Conservation (phyloP, 768 basidiomycete genomes). For the Kwoniella dejecticola region DNA sequence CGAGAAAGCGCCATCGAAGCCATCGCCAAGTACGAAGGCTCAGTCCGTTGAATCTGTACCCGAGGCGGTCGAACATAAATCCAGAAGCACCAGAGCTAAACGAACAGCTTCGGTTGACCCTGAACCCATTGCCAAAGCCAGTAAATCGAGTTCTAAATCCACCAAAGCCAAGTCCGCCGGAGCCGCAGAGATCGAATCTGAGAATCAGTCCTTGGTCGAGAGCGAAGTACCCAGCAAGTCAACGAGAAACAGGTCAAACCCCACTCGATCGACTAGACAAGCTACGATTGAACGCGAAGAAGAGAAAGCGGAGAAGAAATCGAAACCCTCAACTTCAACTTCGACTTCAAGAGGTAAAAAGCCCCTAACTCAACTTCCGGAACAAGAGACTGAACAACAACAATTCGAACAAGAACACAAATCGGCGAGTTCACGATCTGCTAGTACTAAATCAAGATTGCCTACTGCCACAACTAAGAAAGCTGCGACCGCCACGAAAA, state of each 20-base stretch:
- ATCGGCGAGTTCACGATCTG: background rate
- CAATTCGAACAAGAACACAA: constrained; percentile 3
- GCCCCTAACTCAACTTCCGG: constrained; percentile 10
- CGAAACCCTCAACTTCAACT: too few relatives aligned
- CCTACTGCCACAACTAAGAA: constrained; percentile 4
- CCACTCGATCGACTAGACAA: constrained; percentile 5
- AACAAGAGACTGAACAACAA: background rate
- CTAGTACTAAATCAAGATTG: background rate
- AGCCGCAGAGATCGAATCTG: constrained; percentile 15
- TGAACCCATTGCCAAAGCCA: background rate
- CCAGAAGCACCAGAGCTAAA: constrained; percentile 2
- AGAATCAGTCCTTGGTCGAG: constrained; percentile 1
- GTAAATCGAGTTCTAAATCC: constrained; percentile 4
- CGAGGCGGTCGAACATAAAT: constrained; percentile 3
- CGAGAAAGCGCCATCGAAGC: background rate
- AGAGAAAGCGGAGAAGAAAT: background rate
- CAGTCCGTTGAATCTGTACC: background rate
- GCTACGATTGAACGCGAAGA: background rate
- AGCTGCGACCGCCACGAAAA: background rate
- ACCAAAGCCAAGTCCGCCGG: too few relatives aligned
- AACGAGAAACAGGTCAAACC: constrained; percentile 3
- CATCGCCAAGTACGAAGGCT: background rate
- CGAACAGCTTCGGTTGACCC: background rate
- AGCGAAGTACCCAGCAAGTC: background rate
- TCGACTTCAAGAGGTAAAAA: constrained; percentile 16